Conservation (phyloP, 345 rosid species). For the Cochlearia excelsa region DNA sequence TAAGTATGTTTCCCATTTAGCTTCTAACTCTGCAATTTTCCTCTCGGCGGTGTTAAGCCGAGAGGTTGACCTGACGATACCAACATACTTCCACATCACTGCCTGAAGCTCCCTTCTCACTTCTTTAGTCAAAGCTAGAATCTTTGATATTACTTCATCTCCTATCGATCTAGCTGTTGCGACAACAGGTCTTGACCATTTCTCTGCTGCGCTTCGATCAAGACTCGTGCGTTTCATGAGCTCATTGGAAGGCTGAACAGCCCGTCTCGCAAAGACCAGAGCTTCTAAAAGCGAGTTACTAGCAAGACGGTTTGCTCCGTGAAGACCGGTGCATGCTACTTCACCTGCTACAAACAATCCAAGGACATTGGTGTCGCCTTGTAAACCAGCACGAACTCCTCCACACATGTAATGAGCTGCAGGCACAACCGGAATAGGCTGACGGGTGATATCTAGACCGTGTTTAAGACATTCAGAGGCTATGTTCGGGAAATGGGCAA, state of each 20-base stretch:
- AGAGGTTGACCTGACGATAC: slow-evolving; percentile 80
- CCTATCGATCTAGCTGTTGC: slow-evolving; percentile 48
- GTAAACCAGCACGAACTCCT: slow-evolving; percentile 88
- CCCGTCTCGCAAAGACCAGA: slow-evolving; percentile 86
- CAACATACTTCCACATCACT: slow-evolving; percentile 88
- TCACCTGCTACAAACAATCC: slow-evolving; percentile 97
- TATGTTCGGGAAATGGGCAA: slow-evolving; percentile 94
- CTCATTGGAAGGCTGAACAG: slow-evolving; percentile 76
- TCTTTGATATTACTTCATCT: slow-evolving; percentile 40
- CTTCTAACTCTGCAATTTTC: slow-evolving; percentile 60
- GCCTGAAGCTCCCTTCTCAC: slow-evolving; percentile 78
- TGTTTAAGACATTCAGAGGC: slow-evolving; percentile 77
- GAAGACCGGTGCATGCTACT: slow-evolving; percentile 96
- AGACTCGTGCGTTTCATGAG: slow-evolving; percentile 60
- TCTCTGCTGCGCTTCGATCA: slow-evolving; percentile 42
- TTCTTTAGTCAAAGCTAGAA: slow-evolving; percentile 49
- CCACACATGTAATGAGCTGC: slow-evolving; percentile 99
- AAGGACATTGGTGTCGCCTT: slow-evolving; percentile 82
- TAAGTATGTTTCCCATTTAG: slow-evolving; percentile 70
- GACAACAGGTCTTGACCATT: slow-evolving; percentile 70
- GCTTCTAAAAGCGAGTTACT: slow-evolving; percentile 98
- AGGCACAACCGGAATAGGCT: slow-evolving; percentile 88
- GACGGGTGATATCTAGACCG: slow-evolving; percentile 71
- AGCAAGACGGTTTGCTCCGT: slow-evolving; percentile 95
- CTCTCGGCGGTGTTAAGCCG: slow-evolving; percentile 59